Conservation (phyloP, 192 early-diverging fungal species). For the Gigaspora rosea region DNA sequence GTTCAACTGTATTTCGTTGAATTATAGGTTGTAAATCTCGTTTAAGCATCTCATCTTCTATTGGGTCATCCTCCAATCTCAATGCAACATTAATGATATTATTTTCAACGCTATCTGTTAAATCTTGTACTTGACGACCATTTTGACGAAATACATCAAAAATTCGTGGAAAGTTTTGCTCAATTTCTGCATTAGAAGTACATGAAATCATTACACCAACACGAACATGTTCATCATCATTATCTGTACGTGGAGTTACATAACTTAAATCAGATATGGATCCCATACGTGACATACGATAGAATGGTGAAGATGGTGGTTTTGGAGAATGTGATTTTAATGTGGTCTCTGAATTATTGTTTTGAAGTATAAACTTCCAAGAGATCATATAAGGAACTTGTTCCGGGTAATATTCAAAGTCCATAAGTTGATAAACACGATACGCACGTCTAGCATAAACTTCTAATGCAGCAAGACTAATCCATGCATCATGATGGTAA, state of each 20-base stretch:
- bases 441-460: slow-evolving; percentile 97
- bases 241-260: slow-evolving; percentile 68
- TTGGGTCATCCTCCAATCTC: slow-evolving; percentile 59
- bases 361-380: slow-evolving; percentile 76
- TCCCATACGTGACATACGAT: slow-evolving; percentile 65
- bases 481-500: slow-evolving; percentile 77
- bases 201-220: slow-evolving; percentile 86
- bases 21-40: slow-evolving; percentile 66
- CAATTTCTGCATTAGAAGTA: slow-evolving; percentile 68
- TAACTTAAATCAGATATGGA: slow-evolving; percentile 82
- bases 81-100: slow-evolving; percentile 89
- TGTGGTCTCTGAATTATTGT: slow-evolving; percentile 46
- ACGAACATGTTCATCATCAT: slow-evolving; percentile 63
- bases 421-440: slow-evolving; percentile 93
- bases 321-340: slow-evolving; percentile 34
- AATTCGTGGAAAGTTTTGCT: slow-evolving; percentile 59
- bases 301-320: slow-evolving; percentile 39
- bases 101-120: slow-evolving; percentile 49
- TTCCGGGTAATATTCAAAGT: slow-evolving; percentile 74
- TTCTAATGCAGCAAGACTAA: slow-evolving; percentile 87
- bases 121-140: neutral
- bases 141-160: slow-evolving; percentile 59
- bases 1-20: slow-evolving; percentile 53
- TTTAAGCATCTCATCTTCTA: slow-evolving; percentile 73
- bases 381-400: slow-evolving; percentile 67